A percentile compares a stretch with the other conserved stretches of the same genome.
phyloP scores from a whole-genome alignment of 805 yeast genomes.

The Yamadazyma nakazawae region DNA sequence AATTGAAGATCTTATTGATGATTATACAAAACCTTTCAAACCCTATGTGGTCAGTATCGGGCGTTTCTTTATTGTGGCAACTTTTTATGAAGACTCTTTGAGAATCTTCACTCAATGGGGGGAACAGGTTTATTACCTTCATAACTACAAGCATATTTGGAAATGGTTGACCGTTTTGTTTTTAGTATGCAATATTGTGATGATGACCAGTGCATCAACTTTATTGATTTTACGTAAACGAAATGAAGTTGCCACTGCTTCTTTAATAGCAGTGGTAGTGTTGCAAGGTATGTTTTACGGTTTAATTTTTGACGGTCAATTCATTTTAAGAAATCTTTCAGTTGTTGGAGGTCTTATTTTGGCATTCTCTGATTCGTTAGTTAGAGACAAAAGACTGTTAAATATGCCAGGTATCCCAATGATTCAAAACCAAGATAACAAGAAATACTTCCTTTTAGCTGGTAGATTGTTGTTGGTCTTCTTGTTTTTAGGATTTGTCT shows the following conservation, averaged over 20 bases:
- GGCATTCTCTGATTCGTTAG: conserved; percentile 82
- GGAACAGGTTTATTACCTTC: conserved; percentile 82
- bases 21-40: conserved; percentile 49
- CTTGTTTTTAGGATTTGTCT: conserved; percentile 79
- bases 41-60: conserved; percentile 88
- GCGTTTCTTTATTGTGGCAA: conserved; percentile 85
- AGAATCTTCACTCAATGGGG: conserved; percentile 86
- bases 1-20: conserved; percentile 54
- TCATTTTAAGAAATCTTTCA: conserved; percentile 81
- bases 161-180: conserved; percentile 73
- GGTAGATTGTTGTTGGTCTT: conserved; percentile 85
- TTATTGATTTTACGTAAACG: conserved; percentile 66
- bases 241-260: conserved; percentile 66
- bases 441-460: conserved; percentile 78
- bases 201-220: conserved; percentile 73
- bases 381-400: conserved; percentile 65
- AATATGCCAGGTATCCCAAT: conserved; percentile 74
- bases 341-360: conserved; percentile 90
- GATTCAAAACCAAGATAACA: conserved; percentile 66
- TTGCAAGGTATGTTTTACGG: conserved; percentile 89
- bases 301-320: conserved; percentile 71
- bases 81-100: conserved; percentile 85
- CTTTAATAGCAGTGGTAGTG: conserved; percentile 66
- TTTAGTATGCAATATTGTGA: conserved; percentile 55
- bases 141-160: conserved; percentile 77